Evolutionary conservation across 2,329 filamentous ascomycete species (phyloP), one percentile per base, ranked within the genome.

Genomic region (Cladosporium sp.): DNA sequence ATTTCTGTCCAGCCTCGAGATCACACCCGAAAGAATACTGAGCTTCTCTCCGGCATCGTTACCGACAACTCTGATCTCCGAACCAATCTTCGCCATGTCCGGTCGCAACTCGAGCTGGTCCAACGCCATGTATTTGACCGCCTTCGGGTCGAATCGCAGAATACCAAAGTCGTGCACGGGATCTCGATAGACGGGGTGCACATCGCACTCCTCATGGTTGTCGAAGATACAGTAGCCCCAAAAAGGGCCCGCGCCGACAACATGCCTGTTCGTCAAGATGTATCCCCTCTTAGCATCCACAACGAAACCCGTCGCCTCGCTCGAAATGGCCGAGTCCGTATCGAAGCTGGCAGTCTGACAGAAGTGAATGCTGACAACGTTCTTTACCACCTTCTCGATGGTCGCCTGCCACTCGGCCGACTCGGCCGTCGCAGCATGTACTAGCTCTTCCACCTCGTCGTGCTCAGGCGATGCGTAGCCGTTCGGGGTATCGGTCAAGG

Each of bases 141-240:
- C 86, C 66, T 89, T 89, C 37, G 93, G 93, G 63, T 98, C 89
- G 74, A 98, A 98, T 66, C 93, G 85, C 46, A 98, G 81, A 63
- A 98, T 95, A 57, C 93, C 93, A 64, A 98, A 98, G 71, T 98
- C 93, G 77, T 98, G 93, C 28, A 98, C 92, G 13, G 93, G 95
- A 66, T 98, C 93, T 65, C 93, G 89, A 74, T 98, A 98, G 46
- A 98, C 90, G 8, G 93, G 93, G 66, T 90, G 89, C 44, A 95
- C 92, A 68, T 98, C 93, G 62, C 93, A 93, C 70, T 86, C 83
- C 68, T 98, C 93, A 71, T 98, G 93, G 68, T 98, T 98, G 70
- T 98, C 95, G 69, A 98, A 98, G 61, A 98, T 91, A 68, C 88
- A 91, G 73, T 95, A 96, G 44, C 93, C 93, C 86, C 92, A 97